Evolutionary conservation across 1,284 basidiomycete species (phyloP), one percentile per base, ranked within the genome.

Genomic region (Mycena sp.): DNA sequence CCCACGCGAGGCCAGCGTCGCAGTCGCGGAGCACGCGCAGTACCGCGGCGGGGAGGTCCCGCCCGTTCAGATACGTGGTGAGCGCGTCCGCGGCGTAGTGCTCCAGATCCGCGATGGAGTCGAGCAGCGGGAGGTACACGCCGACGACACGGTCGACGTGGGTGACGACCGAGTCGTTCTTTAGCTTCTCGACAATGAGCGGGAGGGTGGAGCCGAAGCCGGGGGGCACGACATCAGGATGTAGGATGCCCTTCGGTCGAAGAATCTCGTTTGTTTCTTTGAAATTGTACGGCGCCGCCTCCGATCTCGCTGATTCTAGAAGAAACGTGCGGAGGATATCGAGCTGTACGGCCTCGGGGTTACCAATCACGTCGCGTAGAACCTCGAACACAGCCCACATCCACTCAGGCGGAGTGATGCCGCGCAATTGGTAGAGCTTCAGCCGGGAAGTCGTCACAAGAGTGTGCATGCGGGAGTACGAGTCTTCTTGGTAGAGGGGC

Each of bases 121-220:
- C 59, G 52, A 53, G 43, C 4, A 61, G 45, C 11, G 45, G 59
- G 7, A 61, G 26, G 25, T 38, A 52, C 17, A 60, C 43, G 10
- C 50, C 41, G 12, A 54, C n/a, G 30, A 32, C 50, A 23, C 41
- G 58, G 59, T 61, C 59, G 38, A 61, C 21, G 43, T 62, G 60
- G 17, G 17, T 56, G 4, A 55, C 40, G 11, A 10, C 29, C 6
- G 26, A 5, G 2, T 32, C 21, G 11, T 49, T 38, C 23, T 44
- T 50, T 9, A 35, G 19, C 26, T 35, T 48, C 44, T 45, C 29
- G 21, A 62, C 46, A 23, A 56, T 56, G 19, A 32, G 29, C 6
- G n/a, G 28, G 14, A 62, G 43, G 6, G 53, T 51, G 14, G 21
- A 28, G 12, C 28, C 23, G 2, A 51, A 25, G 19, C 28, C 37